A percentile compares a stretch with the other conserved stretches of the same genome.
These are phyloP conservation scores for Boletus huronensis DNA, from an alignment of 768 basidiomycete species.

Conservation along the genomic window DNA sequence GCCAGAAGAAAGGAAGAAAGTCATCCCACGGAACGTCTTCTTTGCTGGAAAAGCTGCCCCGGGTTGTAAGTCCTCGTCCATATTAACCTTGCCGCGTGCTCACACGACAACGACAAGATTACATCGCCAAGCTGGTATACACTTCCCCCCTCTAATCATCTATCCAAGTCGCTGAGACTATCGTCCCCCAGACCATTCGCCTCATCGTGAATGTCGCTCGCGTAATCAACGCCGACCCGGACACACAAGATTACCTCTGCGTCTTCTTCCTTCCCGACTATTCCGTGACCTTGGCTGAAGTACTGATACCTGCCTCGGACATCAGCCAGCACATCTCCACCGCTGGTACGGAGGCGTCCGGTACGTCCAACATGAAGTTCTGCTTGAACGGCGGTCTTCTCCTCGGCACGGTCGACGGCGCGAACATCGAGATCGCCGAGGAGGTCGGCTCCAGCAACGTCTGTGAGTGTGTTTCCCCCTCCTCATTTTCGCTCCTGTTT, in stretches of 20 bases:
- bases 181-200: conserved; percentile 64
- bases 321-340: conserved; percentile 97
- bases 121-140: conserved; percentile 82
- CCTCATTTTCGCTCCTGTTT: no score
- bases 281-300: conserved; percentile 77
- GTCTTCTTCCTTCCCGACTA: conserved; percentile 98
- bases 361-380: conserved; percentile 87
- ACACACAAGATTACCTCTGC: conserved; percentile 81
- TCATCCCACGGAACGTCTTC: conserved; percentile 86
- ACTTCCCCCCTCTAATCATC: not conserved
- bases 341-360: conserved; percentile 89
- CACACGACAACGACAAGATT: conserved; percentile 46
- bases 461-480: conserved; percentile 39
- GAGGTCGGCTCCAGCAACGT: conserved; percentile 92
- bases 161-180: not conserved
- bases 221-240: conserved; percentile 67
- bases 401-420: conserved; percentile 90
- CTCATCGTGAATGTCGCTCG: conserved; percentile 90
- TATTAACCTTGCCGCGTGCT: not conserved
- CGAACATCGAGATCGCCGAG: conserved; percentile 95
- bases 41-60: conserved; percentile 98
- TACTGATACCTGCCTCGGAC: conserved; percentile 89
- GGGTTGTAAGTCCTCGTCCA: conserved; percentile 53
- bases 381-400: conserved; percentile 88
- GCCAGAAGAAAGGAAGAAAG: conserved; percentile 75